phyloP scores from a whole-genome alignment of 306 rosid genomes.

The Potentilla sterilis region DNA sequence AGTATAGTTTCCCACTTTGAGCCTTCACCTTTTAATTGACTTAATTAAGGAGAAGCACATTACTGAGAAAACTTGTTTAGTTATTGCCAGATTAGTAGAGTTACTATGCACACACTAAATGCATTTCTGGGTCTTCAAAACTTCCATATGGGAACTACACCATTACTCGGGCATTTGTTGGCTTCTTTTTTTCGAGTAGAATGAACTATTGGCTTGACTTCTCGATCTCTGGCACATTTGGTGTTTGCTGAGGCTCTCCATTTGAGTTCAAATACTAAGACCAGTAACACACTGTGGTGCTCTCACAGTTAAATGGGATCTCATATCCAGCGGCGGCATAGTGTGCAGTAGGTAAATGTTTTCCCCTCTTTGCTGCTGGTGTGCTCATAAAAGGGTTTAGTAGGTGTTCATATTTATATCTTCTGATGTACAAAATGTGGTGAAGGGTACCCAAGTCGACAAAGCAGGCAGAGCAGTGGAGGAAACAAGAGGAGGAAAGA shows the following conservation, averaged over 20 bases:
- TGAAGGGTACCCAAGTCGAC: neutral
- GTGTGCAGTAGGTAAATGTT: neutral
- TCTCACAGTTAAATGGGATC: neutral
- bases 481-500: slow-evolving; percentile 13
- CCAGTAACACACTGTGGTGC: neutral
- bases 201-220: neutral
- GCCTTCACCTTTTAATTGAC: slow-evolving; percentile 16
- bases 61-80: slow-evolving; percentile 1
- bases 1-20: slow-evolving; percentile 31
- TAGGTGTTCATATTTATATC: neutral
- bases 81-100: neutral
- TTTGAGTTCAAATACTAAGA: neutral
- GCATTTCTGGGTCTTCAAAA: neutral
- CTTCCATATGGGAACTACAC: neutral
- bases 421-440: neutral
- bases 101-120: neutral
- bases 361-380: neutral
- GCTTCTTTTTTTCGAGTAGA: too few species aligned
- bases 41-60: slow-evolving; percentile 18
- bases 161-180: neutral
- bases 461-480: slow-evolving; percentile 19
- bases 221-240: neutral
- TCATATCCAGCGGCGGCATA: neutral
- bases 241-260: neutral
- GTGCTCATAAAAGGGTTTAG: neutral